Evolutionary conservation across 2,329 filamentous ascomycete species (phyloP).

Genomic region (Phoma sp.): DNA sequence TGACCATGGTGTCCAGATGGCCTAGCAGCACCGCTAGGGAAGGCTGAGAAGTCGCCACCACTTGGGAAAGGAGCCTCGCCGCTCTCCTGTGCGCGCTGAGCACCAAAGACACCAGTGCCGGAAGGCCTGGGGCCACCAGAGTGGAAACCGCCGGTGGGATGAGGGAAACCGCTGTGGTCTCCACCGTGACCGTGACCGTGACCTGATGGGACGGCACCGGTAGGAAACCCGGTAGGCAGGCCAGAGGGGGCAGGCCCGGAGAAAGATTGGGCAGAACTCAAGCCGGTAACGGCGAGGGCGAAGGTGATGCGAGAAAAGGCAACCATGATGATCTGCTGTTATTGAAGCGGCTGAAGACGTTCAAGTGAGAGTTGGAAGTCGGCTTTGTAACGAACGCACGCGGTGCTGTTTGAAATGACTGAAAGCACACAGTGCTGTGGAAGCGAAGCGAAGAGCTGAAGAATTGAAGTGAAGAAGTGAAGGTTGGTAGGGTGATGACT

Average conservation of each 20-base stretch:
- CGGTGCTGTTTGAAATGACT: slow-evolving; percentile 1
- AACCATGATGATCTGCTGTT: slow-evolving; percentile 14
- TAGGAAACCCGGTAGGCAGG: neutral
- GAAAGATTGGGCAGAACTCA: slow-evolving; percentile 13
- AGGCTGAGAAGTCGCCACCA: slow-evolving; percentile 1
- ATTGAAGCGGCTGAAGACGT: neutral
- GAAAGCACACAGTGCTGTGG: slow-evolving; percentile 17
- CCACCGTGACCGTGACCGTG: slow-evolving; percentile 2
- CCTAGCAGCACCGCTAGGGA: slow-evolving; percentile 8
- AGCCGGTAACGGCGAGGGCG: slow-evolving; percentile 11
- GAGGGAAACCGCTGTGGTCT: slow-evolving; percentile 5
- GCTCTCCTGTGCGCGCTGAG: slow-evolving; percentile 4
- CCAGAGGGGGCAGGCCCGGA: neutral
- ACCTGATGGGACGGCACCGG: slow-evolving; percentile 3
- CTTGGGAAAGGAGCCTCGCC: slow-evolving; percentile 6
- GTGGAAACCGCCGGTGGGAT: slow-evolving; percentile 8
- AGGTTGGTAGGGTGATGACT: slow-evolving; percentile 8
- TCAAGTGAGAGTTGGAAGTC: neutral
- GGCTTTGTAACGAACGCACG: neutral
- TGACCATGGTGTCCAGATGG: slow-evolving; percentile 9
- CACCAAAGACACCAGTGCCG: neutral
- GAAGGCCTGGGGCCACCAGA: neutral
- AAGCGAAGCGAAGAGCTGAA: slow-evolving; percentile 8
- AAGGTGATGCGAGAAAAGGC: slow-evolving; percentile 15
- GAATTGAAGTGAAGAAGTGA: slow-evolving; percentile 10